These are phyloP conservation scores for Neurospora sp. DNA, from an alignment of 495 filamentous ascomycete species.

Conservation along the genomic window DNA sequence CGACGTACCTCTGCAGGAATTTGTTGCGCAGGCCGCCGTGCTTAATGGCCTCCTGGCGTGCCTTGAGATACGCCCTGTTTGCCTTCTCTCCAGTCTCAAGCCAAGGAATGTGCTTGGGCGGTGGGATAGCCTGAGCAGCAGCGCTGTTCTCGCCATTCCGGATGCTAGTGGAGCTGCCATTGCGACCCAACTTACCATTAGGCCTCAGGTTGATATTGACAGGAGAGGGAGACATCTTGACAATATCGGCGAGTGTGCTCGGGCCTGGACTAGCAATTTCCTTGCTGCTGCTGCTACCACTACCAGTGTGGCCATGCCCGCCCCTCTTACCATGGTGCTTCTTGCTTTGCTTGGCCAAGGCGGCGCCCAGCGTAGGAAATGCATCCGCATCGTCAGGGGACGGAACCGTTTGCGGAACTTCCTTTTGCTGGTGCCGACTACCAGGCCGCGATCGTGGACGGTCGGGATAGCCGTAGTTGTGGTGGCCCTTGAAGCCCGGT, in stretches of 20 bases:
- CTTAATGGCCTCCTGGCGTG: constrained; percentile 87
- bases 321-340: constrained; percentile 86
- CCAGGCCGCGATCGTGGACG: constrained; percentile 75
- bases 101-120: constrained; percentile 93
- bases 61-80: constrained; percentile 91
- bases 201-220: constrained; percentile 35
- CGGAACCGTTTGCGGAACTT: constrained; percentile 55
- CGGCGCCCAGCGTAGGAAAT: constrained; percentile 85
- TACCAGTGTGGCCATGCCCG: constrained; percentile 50
- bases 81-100: constrained; percentile 84
- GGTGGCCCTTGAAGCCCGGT: constrained; percentile 48
- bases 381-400: constrained; percentile 90
- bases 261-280: constrained; percentile 61
- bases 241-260: constrained; percentile 85
- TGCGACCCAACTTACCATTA: constrained; percentile 42
- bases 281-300: constrained; percentile 31
- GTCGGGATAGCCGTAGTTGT: constrained; percentile 37
- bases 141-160: constrained; percentile 66
- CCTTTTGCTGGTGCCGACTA: constrained; percentile 73
- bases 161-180: constrained; percentile 43
- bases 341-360: constrained; percentile 67
- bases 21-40: constrained; percentile 95
- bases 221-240: constrained; percentile 85
- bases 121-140: constrained; percentile 70
- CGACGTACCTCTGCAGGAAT: constrained; percentile 77